These are phyloP conservation scores for Capillidium rhysosporum DNA, from an alignment of 371 early-diverging fungal genomes.

Conservation along the genomic window DNA sequence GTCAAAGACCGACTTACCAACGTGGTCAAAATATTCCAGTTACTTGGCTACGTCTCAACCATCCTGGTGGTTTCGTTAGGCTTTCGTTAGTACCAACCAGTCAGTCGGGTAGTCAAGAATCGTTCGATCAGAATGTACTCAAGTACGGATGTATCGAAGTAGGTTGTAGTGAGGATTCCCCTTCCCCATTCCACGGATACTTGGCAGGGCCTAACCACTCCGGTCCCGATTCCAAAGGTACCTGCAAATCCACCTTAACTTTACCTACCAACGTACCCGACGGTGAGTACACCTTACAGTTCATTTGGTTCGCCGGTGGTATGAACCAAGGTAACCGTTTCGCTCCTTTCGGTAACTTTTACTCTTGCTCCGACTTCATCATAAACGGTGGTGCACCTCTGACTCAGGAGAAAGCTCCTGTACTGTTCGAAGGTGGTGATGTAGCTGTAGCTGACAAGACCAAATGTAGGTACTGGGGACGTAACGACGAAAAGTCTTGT, in stretches of 20 bases:
- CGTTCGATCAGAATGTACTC: slow-evolving; percentile 22
- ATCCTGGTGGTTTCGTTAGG: slow-evolving; percentile 38
- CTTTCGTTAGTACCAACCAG: slow-evolving; percentile 26
- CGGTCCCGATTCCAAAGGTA: slow-evolving; percentile 11
- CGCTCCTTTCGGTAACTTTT: slow-evolving; percentile 28
- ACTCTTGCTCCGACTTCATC: slow-evolving; percentile 25
- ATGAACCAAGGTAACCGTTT: slow-evolving; percentile 24
- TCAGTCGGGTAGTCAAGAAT: slow-evolving; percentile 21
- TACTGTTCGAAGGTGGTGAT: slow-evolving; percentile 25
- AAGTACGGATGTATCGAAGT: slow-evolving; percentile 32
- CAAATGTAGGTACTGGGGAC: slow-evolving; percentile 14
- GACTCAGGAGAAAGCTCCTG: slow-evolving; percentile 8
- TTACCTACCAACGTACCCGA: slow-evolving; percentile 26
- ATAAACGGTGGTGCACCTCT: slow-evolving; percentile 19
- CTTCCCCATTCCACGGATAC: background rate
- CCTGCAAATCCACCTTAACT: slow-evolving; percentile 21
- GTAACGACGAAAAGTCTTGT: background rate
- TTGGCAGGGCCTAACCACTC: slow-evolving; percentile 16
- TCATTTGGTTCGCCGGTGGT: slow-evolving; percentile 39
- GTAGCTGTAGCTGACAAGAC: slow-evolving; percentile 21
- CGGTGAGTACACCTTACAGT: slow-evolving; percentile 28
- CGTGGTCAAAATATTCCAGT: slow-evolving; percentile 25
- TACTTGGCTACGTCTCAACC: slow-evolving; percentile 28
- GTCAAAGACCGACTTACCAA: slow-evolving; percentile 16
- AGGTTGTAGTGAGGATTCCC: slow-evolving; percentile 21